Evolutionary conservation across 2,329 filamentous ascomycete genomes (phyloP), one percentile per base, ranked within the genome.

Genomic region (Arthrobotrys musiformis): DNA sequence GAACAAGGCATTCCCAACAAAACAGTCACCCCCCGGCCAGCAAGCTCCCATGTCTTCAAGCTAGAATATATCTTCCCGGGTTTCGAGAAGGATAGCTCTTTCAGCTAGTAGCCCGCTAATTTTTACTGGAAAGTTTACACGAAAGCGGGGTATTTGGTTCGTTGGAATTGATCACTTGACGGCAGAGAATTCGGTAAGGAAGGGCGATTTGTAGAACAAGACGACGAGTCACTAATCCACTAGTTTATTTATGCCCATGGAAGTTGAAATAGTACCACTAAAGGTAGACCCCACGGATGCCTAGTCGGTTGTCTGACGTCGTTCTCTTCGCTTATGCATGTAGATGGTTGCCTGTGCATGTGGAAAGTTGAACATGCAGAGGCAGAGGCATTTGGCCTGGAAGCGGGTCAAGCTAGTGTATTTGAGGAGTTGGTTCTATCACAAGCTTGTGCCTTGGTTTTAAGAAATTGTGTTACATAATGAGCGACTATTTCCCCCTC

Each of bases 21-120:
- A 64, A 61, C 35, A 4, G 3, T 46, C 4, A 28, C 13, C 24
- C 62, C n/a, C 66, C 9, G 42, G 42, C 24, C 9, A 37, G 15
- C 17, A 11, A 19, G 26, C n/a, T 11, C 61, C 50, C 60, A 63
- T 63, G 66, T 28, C 15, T 24, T 37, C 17, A 40, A 54, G 52
- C 73, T 70, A 70, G 61, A 66, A 62, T 62, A 75, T 70, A 77
- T 70, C 66, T 70, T 77, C 52, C 73, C 73, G 52, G 73, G 67
- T 77, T 77, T 77, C 60, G 42, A 77, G 73, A 70, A 77, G 60
- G 33, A 56, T 61, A 66, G 33, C 35, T 17, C 61, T 42, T 61
- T 35, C 26, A 62, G 17, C 42, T 62, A 62, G 33, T 46, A 17
- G 46, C 50, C 24, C 9, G 44, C 13, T 46, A 50, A 24, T 7